These are phyloP conservation scores for Botrytis tulipae DNA, from an alignment of 2,329 filamentous ascomycete genomes.

Conservation along the genomic window DNA sequence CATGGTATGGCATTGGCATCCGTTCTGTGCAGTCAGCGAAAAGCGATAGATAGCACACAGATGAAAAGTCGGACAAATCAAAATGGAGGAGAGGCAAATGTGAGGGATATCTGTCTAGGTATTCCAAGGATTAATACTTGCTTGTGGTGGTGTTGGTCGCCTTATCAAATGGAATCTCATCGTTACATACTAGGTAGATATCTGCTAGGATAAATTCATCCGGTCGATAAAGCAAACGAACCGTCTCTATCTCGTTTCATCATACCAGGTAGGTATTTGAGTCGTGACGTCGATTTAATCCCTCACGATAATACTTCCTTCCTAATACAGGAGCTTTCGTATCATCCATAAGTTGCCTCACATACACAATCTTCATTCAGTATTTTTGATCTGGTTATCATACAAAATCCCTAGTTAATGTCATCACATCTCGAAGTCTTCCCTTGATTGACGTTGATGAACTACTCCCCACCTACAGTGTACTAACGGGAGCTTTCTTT, in stretches of 20 bases:
- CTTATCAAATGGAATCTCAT: too few relatives aligned
- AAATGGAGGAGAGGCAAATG: background rate
- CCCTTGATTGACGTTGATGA: background rate
- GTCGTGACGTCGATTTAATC: background rate
- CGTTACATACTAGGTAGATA: too few relatives aligned
- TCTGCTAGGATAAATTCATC: background rate
- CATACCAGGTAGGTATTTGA: background rate
- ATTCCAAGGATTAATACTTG: constrained; percentile 3
- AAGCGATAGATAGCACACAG: too few relatives aligned
- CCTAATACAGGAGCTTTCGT: background rate
- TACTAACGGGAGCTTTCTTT: background rate
- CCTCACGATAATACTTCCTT: background rate
- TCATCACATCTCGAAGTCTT: background rate
- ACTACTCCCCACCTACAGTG: too few relatives aligned
- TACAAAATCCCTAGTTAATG: background rate
- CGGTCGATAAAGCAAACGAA: background rate
- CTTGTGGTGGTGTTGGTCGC: background rate
- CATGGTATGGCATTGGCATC: background rate
- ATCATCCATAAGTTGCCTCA: background rate
- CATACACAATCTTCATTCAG: background rate
- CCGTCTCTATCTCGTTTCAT: background rate
- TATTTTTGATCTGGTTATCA: background rate
- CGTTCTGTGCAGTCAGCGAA: background rate
- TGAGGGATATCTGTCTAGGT: background rate
- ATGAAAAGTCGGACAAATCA: background rate